Conservation (phyloP, 306 rosid species). For the Castanospermum australe region DNA sequence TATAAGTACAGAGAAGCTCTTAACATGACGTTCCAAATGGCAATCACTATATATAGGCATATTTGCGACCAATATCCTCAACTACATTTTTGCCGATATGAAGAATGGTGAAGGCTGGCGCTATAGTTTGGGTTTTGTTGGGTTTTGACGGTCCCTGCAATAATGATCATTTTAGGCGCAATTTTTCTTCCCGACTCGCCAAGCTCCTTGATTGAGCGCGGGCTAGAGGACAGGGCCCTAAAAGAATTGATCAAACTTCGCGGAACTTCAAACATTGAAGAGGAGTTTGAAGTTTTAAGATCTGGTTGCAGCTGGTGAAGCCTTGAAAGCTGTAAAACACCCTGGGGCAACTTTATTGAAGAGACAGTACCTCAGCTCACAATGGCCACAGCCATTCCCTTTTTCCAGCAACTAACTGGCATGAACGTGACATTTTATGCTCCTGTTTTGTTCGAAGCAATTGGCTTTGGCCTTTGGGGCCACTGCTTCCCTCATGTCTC, state of each 20-base stretch:
- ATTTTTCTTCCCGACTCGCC: conserved; percentile 51
- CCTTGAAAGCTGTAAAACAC: conserved; percentile 22
- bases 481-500: conserved; percentile 45
- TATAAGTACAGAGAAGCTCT: conserved; percentile 42
- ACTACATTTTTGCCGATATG: conserved; percentile 35
- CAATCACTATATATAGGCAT: conserved; percentile 57
- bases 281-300: conserved; percentile 50
- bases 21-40: conserved; percentile 54
- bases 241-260: conserved; percentile 30
- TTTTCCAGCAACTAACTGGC: conserved; percentile 60
- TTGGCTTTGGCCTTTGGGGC: conserved; percentile 53
- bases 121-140: conserved; percentile 49
- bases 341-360: conserved; percentile 40
- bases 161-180: conserved; percentile 42
- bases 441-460: conserved; percentile 54
- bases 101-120: conserved; percentile 58
- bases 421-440: conserved; percentile 54
- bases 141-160: conserved; percentile 49
- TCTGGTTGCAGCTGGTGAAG: conserved; percentile 38
- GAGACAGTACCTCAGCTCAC: conserved; percentile 48
- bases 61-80: conserved; percentile 40
- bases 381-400: conserved; percentile 46
- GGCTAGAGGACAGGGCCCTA: conserved; percentile 32
- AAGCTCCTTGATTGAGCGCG: conserved; percentile 52
- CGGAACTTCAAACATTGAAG: conserved; percentile 24